A percentile compares a stretch with the other conserved stretches of the same genome.
These are phyloP conservation scores for Eucalyptus victrix DNA, from an alignment of 345 rosid genomes.

Conservation along the genomic window DNA sequence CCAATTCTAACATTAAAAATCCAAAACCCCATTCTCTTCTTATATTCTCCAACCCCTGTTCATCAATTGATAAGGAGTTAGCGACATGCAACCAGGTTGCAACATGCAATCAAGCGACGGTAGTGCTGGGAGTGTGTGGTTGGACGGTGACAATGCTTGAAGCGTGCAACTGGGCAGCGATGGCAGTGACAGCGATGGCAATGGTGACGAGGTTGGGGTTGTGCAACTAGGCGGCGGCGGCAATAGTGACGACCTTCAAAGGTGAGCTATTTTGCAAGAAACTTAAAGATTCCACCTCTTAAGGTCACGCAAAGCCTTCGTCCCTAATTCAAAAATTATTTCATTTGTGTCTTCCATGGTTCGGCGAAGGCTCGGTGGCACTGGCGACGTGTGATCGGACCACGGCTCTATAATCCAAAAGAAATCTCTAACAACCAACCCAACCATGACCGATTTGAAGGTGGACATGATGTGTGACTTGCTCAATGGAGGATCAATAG, in stretches of 20 bases:
- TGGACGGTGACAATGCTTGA: too few relatives aligned
- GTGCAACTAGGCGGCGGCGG: accelerated
- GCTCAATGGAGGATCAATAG: too few relatives aligned
- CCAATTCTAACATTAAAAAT: too few relatives aligned
- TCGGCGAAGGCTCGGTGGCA: accelerated
- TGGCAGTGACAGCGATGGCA: accelerated
- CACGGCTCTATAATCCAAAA: neutral
- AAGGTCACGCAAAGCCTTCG: too few relatives aligned
- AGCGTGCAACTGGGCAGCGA: accelerated
- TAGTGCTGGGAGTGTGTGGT: too few relatives aligned
- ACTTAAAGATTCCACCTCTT: too few relatives aligned
- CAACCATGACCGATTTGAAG: neutral
- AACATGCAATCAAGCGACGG: too few relatives aligned
- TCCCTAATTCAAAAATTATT: too few relatives aligned
- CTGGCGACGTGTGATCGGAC: accelerated
- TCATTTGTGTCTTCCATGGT: neutral
- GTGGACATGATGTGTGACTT: neutral
- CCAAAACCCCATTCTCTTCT: neutral
- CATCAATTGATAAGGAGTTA: neutral
- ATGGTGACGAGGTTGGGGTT: accelerated
- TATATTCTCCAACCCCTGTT: neutral
- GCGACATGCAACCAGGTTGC: accelerated
- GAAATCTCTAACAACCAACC: neutral
- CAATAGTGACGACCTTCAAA: neutral
- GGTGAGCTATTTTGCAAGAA: neutral